Conservation (phyloP, 1,139 yeast genomes). For the Diutina sp. region DNA sequence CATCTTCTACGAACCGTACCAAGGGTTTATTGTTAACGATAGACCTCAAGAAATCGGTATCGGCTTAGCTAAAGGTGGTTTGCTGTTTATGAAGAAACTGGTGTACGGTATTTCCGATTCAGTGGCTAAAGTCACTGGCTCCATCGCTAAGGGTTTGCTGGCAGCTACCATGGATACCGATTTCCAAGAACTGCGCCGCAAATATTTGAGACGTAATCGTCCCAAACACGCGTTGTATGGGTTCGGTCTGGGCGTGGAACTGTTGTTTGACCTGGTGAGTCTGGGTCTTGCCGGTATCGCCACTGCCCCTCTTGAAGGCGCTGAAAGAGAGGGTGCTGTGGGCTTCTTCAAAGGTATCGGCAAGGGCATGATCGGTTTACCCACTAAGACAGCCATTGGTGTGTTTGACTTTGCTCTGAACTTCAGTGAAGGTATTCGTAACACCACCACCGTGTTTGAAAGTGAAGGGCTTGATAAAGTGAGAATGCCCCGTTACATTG, state of each 20-base stretch:
- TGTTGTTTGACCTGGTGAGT: slow-evolving; percentile 75
- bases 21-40: slow-evolving; percentile 88
- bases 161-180: slow-evolving; percentile 80
- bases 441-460: slow-evolving; percentile 86
- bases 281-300: slow-evolving; percentile 91
- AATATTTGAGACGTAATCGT: slow-evolving; percentile 60
- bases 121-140: slow-evolving; percentile 83
- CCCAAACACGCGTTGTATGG: slow-evolving; percentile 90
- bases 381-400: slow-evolving; percentile 95
- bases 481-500: slow-evolving; percentile 68
- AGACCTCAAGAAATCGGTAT: slow-evolving; percentile 93
- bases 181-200: slow-evolving; percentile 72
- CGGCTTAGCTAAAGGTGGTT: slow-evolving; percentile 91
- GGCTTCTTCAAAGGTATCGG: slow-evolving; percentile 94
- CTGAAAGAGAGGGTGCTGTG: slow-evolving; percentile 67
- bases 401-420: slow-evolving; percentile 85
- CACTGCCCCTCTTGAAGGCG: slow-evolving; percentile 82
- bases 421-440: slow-evolving; percentile 87
- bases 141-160: slow-evolving; percentile 86
- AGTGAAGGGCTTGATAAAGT: slow-evolving; percentile 68
- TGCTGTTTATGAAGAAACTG: slow-evolving; percentile 86
- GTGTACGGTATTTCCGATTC: slow-evolving; percentile 93
- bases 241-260: slow-evolving; percentile 75
- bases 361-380: slow-evolving; percentile 86
- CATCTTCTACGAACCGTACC: slow-evolving; percentile 93